These are phyloP conservation scores for Cylindrotheca closterium DNA, from an alignment of 108 stramenopile genomes.

Conservation along the genomic window DNA sequence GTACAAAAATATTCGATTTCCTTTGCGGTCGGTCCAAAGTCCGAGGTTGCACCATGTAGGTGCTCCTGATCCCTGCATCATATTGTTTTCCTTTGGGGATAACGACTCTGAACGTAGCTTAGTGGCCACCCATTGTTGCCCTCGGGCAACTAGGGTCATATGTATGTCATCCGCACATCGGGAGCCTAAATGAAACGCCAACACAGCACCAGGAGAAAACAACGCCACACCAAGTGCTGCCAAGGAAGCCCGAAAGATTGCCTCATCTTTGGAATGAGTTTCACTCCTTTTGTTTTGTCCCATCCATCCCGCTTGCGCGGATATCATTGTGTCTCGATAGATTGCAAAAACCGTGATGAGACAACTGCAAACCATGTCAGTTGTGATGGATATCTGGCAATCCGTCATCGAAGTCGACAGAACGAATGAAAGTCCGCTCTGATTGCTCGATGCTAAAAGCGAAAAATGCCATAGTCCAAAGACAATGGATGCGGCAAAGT, in stretches of 20 bases:
- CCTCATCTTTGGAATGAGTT: neutral
- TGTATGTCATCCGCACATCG: neutral
- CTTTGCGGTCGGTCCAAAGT: neutral
- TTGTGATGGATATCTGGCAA: neutral
- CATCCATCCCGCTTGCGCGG: neutral
- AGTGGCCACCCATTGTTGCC: neutral
- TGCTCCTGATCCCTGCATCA: neutral
- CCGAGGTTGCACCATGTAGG: neutral
- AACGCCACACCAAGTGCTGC: neutral
- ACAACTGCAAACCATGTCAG: neutral
- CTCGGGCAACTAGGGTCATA: neutral
- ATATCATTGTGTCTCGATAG: neutral
- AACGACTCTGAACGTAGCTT: neutral
- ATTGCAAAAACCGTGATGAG: neutral
- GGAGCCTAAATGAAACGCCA: neutral
- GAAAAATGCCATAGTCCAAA: neutral
- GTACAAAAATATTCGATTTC: neutral
- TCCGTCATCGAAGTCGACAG: neutral
- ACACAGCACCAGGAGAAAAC: neutral
- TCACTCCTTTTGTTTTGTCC: neutral
- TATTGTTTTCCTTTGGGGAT: too few relatives aligned
- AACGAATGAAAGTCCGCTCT: neutral
- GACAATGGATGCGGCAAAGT: neutral
- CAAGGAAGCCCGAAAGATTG: neutral
- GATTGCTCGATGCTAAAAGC: neutral